Conservation (phyloP, 805 yeast species). For the Ogataea pini region DNA sequence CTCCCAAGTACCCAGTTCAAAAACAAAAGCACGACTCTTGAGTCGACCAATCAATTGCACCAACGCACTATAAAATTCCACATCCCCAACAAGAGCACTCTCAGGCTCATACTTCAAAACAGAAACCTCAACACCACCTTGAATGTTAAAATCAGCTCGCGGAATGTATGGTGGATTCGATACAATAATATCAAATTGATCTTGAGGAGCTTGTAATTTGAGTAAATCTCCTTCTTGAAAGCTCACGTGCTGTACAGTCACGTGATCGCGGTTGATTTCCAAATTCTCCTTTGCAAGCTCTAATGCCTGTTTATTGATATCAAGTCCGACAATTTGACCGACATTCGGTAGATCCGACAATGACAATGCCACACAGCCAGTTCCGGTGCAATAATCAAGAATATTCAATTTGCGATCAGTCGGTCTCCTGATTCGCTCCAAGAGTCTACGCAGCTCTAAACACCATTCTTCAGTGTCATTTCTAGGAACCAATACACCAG, state of each 20-base stretch:
- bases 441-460: conserved; percentile 37
- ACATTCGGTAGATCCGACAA: conserved; percentile 37
- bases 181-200: conserved; percentile 52
- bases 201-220: conserved; percentile 4
- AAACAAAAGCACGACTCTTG: conserved; percentile 59
- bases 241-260: conserved; percentile 9
- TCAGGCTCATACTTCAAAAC: conserved; percentile 75
- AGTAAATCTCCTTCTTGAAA: conserved; percentile 29
- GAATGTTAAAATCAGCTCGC: conserved; percentile 38
- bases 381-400: conserved; percentile 81
- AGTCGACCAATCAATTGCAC: conserved; percentile 41
- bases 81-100: conserved; percentile 75
- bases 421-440: conserved; percentile 5
- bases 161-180: conserved; percentile 95
- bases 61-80: conserved; percentile 67
- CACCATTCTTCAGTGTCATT: conserved; percentile 97
- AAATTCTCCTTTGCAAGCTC: conserved; percentile 50
- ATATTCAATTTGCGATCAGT: conserved; percentile 29
- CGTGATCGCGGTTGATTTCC: conserved; percentile 10
- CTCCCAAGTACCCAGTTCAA: conserved; percentile 67
- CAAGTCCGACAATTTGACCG: conserved; percentile 45
- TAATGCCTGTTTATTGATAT: conserved; percentile 56
- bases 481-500: conserved; percentile 81
- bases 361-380: conserved; percentile 79
- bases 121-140: conserved; percentile 55